A percentile compares a stretch with the other conserved stretches of the same genome.
These are phyloP conservation scores for Candolleomyces eurysporus DNA, from an alignment of 768 basidiomycete species.

Conservation along the genomic window DNA sequence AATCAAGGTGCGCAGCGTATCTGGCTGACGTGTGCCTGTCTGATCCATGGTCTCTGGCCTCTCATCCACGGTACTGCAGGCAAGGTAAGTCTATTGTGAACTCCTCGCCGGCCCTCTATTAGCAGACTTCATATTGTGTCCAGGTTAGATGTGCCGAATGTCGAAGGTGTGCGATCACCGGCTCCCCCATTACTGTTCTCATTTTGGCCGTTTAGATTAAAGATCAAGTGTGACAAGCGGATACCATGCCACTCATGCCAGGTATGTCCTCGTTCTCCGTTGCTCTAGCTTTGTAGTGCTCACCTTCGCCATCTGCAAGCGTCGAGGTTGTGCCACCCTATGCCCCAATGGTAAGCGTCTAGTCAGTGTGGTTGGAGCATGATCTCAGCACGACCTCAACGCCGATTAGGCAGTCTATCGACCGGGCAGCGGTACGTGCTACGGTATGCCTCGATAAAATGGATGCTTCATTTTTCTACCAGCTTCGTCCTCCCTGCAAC, in stretches of 20 bases:
- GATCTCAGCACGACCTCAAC: no score
- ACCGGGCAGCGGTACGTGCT: constrained; percentile 64
- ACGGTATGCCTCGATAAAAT: not conserved
- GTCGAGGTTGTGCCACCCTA: constrained; percentile 65
- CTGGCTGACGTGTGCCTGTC: constrained; percentile 6
- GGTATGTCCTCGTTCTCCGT: constrained; percentile 31
- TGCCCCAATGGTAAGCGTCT: constrained; percentile 63
- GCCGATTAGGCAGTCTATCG: constrained; percentile 54
- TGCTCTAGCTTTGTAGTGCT: not conserved
- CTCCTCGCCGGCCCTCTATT: not conserved
- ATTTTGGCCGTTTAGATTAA: constrained; percentile 42
- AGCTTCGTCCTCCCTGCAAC: constrained; percentile 64
- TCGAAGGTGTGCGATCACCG: constrained; percentile 67
- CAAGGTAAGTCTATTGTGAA: constrained; percentile 17
- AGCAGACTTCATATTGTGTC: constrained; percentile 2
- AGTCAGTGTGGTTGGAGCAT: no score
- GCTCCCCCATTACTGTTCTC: constrained; percentile 19
- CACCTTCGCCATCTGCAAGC: constrained; percentile 24
- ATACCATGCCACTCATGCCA: constrained; percentile 78
- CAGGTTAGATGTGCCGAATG: constrained; percentile 80
- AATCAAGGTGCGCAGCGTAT: constrained; percentile 46
- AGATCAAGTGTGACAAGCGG: constrained; percentile 83
- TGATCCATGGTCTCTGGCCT: constrained; percentile 2
- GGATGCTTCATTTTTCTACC: not conserved
- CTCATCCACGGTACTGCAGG: constrained; percentile 20